phyloP scores from a whole-genome alignment of 1,284 basidiomycete genomes.

The Naganishia sp. region DNA sequence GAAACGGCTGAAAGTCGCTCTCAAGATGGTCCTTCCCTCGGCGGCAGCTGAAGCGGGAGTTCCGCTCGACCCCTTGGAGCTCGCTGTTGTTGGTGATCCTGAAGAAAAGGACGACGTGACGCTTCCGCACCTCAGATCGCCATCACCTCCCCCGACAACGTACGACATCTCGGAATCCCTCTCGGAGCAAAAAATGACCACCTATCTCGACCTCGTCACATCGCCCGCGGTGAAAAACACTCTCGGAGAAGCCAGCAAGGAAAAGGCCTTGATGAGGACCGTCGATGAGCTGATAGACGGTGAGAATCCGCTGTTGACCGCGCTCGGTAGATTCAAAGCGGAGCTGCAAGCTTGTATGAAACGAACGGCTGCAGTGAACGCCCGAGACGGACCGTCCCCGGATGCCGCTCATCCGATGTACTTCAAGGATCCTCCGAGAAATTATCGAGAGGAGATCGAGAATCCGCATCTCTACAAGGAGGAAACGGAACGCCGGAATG shows the following conservation, averaged over 20 bases:
- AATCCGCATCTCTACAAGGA: neutral
- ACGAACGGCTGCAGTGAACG: constrained; percentile 4
- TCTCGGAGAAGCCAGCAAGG: constrained; percentile 51
- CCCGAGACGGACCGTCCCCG: neutral
- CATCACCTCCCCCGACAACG: constrained; percentile 48
- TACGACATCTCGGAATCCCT: constrained; percentile 48
- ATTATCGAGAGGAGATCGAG: constrained; percentile 3
- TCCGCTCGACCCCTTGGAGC: constrained; percentile 32
- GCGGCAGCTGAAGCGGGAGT: constrained; percentile 46
- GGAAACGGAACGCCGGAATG: constrained; percentile 2
- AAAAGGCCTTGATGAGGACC: constrained; percentile 51
- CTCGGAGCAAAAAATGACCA: constrained; percentile 41
- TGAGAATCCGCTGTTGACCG: constrained; percentile 51
- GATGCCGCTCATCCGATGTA: constrained; percentile 9
- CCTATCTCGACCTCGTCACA: constrained; percentile 51
- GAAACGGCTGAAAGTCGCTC: constrained; percentile 43
- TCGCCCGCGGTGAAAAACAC: constrained; percentile 52
- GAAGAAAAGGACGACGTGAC: constrained; percentile 37
- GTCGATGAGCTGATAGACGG: constrained; percentile 53
- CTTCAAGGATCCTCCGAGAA: constrained; percentile 3
- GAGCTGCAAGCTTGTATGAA: constrained; percentile 38
- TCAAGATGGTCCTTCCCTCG: constrained; percentile 47
- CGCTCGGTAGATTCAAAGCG: constrained; percentile 48
- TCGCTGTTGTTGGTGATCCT: neutral
- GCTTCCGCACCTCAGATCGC: constrained; percentile 49